These are phyloP conservation scores for Penicillium herquei DNA, from an alignment of 495 filamentous ascomycete species.

Conservation along the genomic window DNA sequence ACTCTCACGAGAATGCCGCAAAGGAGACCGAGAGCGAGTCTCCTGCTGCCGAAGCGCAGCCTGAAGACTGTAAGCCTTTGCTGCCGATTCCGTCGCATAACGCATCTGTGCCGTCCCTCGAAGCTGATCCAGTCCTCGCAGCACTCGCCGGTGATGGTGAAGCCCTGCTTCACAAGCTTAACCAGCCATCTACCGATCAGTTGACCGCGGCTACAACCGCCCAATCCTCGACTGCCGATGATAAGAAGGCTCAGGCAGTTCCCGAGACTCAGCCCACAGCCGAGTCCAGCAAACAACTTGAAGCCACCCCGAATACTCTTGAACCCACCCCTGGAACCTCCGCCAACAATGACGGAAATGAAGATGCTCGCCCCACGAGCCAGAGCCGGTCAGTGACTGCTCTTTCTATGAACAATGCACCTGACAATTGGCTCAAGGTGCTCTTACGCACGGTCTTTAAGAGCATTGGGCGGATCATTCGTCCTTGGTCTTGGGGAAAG, in stretches of 20 bases:
- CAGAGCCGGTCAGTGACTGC: conserved; percentile 47
- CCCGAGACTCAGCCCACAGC: conserved; percentile 16
- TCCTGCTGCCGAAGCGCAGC: conserved; percentile 15
- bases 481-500: conserved; percentile 42
- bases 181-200: conserved; percentile 34
- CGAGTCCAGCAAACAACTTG: conserved; percentile 13
- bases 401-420: conserved; percentile 42
- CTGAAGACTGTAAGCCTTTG: conserved; percentile 30
- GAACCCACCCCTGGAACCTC: conserved; percentile 13
- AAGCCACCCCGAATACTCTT: not conserved
- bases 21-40: conserved; percentile 17
- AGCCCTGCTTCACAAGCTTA: conserved; percentile 34
- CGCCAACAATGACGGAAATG: conserved; percentile 24
- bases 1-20: conserved; percentile 12
- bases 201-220: conserved; percentile 15
- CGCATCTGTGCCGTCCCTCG: conserved; percentile 24
- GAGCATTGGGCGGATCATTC: conserved; percentile 41
- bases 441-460: conserved; percentile 44
- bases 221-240: conserved; percentile 11
- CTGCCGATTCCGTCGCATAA: conserved; percentile 16
- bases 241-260: conserved; percentile 15
- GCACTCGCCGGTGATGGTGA: conserved; percentile 40
- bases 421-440: conserved; percentile 45
- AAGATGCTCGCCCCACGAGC: conserved; percentile 39
- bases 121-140: conserved; percentile 40